Conservation (phyloP, 352 stramenopile genomes). For the Globisporangium uncinulatum region DNA sequence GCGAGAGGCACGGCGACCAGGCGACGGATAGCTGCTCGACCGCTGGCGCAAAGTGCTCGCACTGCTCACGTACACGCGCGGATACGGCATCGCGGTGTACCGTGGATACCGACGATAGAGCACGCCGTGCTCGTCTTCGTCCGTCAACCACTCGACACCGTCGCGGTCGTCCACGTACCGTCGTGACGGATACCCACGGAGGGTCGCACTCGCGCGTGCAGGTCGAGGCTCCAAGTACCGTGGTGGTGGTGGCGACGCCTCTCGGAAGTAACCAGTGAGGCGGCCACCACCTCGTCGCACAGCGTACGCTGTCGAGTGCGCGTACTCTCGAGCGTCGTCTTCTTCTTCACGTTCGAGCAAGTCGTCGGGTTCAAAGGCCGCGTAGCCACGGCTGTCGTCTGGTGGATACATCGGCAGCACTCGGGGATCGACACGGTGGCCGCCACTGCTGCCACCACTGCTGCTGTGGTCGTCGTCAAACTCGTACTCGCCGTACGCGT, state of each 20-base stretch:
- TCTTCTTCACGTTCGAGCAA: conserved; percentile 13
- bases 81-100: conserved; percentile 2
- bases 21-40: conserved; percentile 2
- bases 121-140: conserved; percentile 7
- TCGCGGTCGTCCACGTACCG: conserved; percentile 5
- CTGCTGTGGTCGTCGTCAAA: not conserved
- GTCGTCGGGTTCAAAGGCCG: conserved; percentile 6
- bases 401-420: not conserved
- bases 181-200: not conserved
- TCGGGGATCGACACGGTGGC: not conserved
- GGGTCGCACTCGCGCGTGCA: not conserved
- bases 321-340: conserved; percentile 3
- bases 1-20: not conserved
- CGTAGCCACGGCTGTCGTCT: conserved; percentile 2
- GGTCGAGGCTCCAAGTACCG: conserved; percentile 5
- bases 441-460: not conserved
- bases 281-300: conserved; percentile 1
- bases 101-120: conserved; percentile 10
- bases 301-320: conserved; percentile 2
- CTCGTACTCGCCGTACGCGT: not conserved
- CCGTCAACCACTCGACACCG: conserved; percentile 11
- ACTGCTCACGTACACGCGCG: conserved; percentile 3
- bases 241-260: conserved; percentile 3
- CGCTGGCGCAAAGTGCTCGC: not conserved
- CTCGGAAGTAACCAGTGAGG: not conserved